phyloP scores from a whole-genome alignment of 306 rosid genomes.

The Ceratonia siliqua region DNA sequence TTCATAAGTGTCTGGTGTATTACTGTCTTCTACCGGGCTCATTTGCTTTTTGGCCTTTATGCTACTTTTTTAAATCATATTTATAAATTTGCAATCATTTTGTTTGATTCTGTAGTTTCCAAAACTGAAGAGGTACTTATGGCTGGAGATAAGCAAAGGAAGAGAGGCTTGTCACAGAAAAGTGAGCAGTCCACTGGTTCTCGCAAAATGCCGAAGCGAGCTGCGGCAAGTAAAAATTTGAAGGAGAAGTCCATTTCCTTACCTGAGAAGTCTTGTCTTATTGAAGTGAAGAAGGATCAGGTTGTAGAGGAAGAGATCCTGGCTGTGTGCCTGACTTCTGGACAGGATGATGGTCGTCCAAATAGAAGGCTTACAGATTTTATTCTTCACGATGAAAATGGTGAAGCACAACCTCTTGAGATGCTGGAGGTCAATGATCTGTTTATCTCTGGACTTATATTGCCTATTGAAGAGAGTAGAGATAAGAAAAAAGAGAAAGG shows the following conservation, averaged over 20 bases:
- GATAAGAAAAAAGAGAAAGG: constrained; percentile 71
- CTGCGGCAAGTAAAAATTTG: constrained; percentile 72
- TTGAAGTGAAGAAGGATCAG: constrained; percentile 61
- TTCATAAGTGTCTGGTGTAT: background rate
- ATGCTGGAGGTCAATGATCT: constrained; percentile 75
- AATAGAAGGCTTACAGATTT: constrained; percentile 79
- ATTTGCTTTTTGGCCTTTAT: background rate
- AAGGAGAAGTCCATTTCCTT: constrained; percentile 59
- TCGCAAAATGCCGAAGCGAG: constrained; percentile 84
- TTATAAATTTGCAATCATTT: background rate
- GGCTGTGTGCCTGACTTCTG: constrained; percentile 67
- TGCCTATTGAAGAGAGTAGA: constrained; percentile 60
- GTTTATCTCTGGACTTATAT: constrained; percentile 68
- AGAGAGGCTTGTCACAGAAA: constrained; percentile 49
- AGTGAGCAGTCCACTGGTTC: constrained; percentile 51
- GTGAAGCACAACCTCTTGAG: constrained; percentile 67
- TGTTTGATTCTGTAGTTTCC: constrained; percentile 13
- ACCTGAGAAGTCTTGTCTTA: constrained; percentile 52
- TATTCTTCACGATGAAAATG: constrained; percentile 69
- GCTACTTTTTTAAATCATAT: background rate
- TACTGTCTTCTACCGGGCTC: background rate
- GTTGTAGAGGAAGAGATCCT: constrained; percentile 65
- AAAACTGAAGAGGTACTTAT: constrained; percentile 34
- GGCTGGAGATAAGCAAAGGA: constrained; percentile 48
- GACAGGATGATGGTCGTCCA: constrained; percentile 56